phyloP scores from a whole-genome alignment of 176 grass and related monocot genomes.

The Saccharum spontaneum region DNA sequence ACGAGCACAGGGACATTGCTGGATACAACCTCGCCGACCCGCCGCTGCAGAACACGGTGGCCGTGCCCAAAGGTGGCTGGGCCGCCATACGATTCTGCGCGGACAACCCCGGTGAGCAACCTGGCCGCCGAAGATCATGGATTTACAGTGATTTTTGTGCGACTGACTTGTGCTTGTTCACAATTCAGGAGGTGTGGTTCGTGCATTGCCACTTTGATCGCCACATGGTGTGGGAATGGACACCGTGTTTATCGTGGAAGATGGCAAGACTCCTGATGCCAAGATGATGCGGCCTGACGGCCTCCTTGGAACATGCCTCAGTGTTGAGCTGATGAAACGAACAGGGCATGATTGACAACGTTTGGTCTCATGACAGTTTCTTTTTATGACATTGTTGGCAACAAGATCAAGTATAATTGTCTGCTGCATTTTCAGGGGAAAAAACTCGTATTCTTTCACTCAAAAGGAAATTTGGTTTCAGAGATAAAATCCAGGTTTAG shows the following conservation, averaged over 20 bases:
- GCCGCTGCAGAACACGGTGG: constrained; percentile 53
- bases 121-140: too few relatives aligned
- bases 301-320: constrained; percentile 48
- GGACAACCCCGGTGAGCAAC: too few relatives aligned
- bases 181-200: constrained; percentile 46
- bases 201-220: constrained; percentile 82
- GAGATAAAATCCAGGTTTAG: neutral
- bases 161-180: too few relatives aligned
- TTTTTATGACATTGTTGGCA: too few relatives aligned
- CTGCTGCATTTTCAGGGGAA: neutral
- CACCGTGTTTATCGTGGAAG: constrained; percentile 65
- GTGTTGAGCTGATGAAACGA: constrained; percentile 11
- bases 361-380: too few relatives aligned
- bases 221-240: constrained; percentile 68
- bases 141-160: too few relatives aligned
- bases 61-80: constrained; percentile 53
- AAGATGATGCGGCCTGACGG: constrained; percentile 47
- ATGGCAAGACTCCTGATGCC: constrained; percentile 30
- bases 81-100: neutral
- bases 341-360: neutral
- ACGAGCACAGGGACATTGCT: neutral
- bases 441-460: neutral
- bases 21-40: constrained; percentile 57
- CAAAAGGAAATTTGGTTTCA: neutral
- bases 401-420: neutral